Percentiles rank a stretch among this genome's conserved stretches.
phyloP scores from a whole-genome alignment of 768 basidiomycete genomes.

The Xerocomellus amylosporus region DNA sequence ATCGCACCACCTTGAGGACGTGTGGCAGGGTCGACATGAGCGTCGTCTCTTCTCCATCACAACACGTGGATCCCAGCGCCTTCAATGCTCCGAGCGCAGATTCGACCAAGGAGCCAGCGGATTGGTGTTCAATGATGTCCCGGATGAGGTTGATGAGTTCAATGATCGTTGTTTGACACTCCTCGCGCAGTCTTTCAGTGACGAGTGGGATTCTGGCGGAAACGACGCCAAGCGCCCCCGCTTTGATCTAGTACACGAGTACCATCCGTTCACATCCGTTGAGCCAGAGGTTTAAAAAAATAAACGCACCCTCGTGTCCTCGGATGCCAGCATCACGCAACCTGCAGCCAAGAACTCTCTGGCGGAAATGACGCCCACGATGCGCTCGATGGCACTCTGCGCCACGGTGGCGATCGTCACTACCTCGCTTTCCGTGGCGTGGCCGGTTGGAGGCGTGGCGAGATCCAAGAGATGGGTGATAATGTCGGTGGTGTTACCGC shows the following conservation, averaged over 20 bases:
- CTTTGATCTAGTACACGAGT: slow-evolving; percentile 50
- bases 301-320: slow-evolving; percentile 49
- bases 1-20: slow-evolving; percentile 49
- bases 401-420: slow-evolving; percentile 47
- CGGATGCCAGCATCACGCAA: slow-evolving; percentile 52
- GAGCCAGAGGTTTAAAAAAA: neutral
- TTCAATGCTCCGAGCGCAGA: slow-evolving; percentile 61
- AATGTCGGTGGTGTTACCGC: slow-evolving; percentile 39
- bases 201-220: slow-evolving; percentile 63
- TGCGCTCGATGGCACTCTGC: slow-evolving; percentile 48
- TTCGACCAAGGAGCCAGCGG: slow-evolving; percentile 38
- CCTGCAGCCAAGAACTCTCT: slow-evolving; percentile 62
- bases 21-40: slow-evolving; percentile 59
- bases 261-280: neutral
- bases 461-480: slow-evolving; percentile 50
- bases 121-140: slow-evolving; percentile 43
- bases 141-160: slow-evolving; percentile 53
- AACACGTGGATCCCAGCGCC: slow-evolving; percentile 55
- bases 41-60: slow-evolving; percentile 62
- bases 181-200: slow-evolving; percentile 51
- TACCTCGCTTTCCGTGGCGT: slow-evolving; percentile 35
- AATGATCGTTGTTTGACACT: slow-evolving; percentile 47
- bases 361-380: slow-evolving; percentile 66
- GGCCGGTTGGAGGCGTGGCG: slow-evolving; percentile 35
- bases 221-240: slow-evolving; percentile 68